These are phyloP conservation scores for Heliamphora exappendiculata DNA, from an alignment of 148 eudicot species.

Conservation along the genomic window DNA sequence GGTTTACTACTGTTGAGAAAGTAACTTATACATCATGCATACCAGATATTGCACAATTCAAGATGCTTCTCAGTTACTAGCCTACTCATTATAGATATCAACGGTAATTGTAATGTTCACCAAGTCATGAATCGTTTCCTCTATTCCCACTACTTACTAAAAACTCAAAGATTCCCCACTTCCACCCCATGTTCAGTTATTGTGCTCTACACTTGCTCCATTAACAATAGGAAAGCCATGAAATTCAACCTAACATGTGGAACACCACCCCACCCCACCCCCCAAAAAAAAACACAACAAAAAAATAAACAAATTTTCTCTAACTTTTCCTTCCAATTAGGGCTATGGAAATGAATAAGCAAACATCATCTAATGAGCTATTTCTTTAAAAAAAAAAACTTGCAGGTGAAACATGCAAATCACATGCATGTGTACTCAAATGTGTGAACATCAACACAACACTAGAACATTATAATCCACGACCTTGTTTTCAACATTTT, in stretches of 20 bases:
- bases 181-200: neutral
- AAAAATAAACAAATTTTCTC: no score
- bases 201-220: slow-evolving; percentile 1
- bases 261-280: no score
- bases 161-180: neutral
- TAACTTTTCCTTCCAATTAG: neutral
- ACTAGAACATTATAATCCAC: neutral
- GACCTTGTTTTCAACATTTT: neutral
- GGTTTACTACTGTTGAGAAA: neutral
- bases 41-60: neutral
- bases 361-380: neutral
- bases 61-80: neutral
- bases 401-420: neutral
- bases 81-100: neutral
- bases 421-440: neutral
- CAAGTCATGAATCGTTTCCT: neutral
- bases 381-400: neutral
- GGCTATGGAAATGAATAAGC: no score
- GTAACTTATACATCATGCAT: neutral
- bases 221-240: neutral
- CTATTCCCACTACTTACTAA: neutral
- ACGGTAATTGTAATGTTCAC: neutral
- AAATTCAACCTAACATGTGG: neutral
- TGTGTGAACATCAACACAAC: neutral
- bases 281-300: no score